These are phyloP conservation scores for Torulaspora gathmanii DNA, from an alignment of 805 yeast species.

Conservation along the genomic window DNA sequence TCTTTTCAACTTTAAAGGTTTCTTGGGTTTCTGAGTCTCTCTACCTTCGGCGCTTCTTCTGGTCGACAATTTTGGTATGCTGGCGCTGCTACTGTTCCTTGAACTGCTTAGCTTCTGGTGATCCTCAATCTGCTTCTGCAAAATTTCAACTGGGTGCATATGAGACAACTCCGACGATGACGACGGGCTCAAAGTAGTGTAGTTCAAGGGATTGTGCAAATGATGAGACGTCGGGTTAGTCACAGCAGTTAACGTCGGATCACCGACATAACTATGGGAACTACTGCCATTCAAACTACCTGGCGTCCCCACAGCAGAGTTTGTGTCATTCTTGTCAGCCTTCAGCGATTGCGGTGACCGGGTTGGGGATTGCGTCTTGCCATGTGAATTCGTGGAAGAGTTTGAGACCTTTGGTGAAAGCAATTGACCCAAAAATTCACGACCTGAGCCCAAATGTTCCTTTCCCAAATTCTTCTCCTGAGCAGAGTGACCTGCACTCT, in stretches of 20 bases:
- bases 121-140: slow-evolving; percentile 28
- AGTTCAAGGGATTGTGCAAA: slow-evolving; percentile 18
- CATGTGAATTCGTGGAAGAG: slow-evolving; percentile 5
- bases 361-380: slow-evolving; percentile 5
- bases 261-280: background rate
- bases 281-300: slow-evolving; percentile 5
- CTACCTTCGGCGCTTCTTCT: background rate
- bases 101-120: slow-evolving; percentile 14
- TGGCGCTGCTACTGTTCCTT: slow-evolving; percentile 6
- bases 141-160: slow-evolving; percentile 30
- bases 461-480: background rate
- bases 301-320: background rate
- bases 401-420: slow-evolving; percentile 11
- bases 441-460: slow-evolving; percentile 7
- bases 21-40: slow-evolving; percentile 15
- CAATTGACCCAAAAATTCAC: slow-evolving; percentile 10
- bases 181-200: slow-evolving; percentile 10
- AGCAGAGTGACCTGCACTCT: slow-evolving; percentile 11
- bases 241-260: slow-evolving; percentile 9
- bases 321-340: background rate
- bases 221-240: slow-evolving; percentile 13
- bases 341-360: background rate
- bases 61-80: slow-evolving; percentile 9
- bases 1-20: slow-evolving; percentile 39
- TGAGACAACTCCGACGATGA: slow-evolving; percentile 19